Evolutionary conservation across 1,284 basidiomycete species (phyloP).

Genomic region (Tilletia setariae): DNA sequence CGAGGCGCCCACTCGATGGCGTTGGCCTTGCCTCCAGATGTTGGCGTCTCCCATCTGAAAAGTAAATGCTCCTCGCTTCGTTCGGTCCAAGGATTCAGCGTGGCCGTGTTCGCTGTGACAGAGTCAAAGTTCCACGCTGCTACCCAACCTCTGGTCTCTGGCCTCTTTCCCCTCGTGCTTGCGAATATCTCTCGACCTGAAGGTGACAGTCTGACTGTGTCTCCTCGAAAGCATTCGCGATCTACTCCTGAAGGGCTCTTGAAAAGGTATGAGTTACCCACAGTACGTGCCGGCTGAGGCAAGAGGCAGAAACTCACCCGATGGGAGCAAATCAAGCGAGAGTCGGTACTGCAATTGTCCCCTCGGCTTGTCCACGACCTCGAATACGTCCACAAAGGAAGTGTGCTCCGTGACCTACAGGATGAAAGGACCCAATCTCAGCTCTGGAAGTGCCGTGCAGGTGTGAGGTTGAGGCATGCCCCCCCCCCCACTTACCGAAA

Average conservation of each 20-base stretch:
- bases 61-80: background rate
- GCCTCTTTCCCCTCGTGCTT: conserved; percentile 39
- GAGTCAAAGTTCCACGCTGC: conserved; percentile 25
- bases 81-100: background rate
- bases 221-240: conserved; percentile 32
- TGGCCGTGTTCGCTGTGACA: background rate
- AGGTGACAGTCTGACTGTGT: conserved; percentile 46
- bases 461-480: too few relatives aligned
- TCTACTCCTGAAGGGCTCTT: background rate
- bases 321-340: conserved; percentile 17
- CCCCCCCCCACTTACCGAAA: conserved; percentile 18
- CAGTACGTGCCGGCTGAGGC: background rate
- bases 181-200: conserved; percentile 33
- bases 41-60: conserved; percentile 32
- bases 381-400: conserved; percentile 35
- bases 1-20: conserved; percentile 40
- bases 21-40: conserved; percentile 48
- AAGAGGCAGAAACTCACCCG: background rate
- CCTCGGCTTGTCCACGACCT: background rate
- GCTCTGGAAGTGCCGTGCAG: background rate
- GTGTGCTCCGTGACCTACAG: conserved; percentile 43
- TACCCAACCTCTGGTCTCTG: conserved; percentile 26
- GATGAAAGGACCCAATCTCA: background rate
- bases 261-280: background rate
- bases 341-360: conserved; percentile 13